Conservation (phyloP, 495 filamentous ascomycete genomes). For the Hypoxylon crocopeplum region DNA sequence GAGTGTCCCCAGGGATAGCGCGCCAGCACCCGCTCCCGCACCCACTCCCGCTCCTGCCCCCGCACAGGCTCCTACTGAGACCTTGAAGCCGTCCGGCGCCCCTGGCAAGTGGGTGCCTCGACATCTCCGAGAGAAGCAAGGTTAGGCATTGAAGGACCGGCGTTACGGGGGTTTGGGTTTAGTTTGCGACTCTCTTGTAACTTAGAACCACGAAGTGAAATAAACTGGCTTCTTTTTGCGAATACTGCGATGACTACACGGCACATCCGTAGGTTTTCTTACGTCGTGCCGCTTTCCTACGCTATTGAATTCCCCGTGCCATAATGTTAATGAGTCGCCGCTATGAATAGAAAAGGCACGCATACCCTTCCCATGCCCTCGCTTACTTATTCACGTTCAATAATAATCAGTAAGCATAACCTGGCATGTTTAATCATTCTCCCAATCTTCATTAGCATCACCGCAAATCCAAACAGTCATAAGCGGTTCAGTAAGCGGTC, state of each 20-base stretch:
- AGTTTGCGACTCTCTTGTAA: slow-evolving; percentile 36
- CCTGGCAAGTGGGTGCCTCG: slow-evolving; percentile 55
- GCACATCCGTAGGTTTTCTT: not conserved
- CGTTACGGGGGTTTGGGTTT: slow-evolving; percentile 42
- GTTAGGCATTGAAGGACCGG: slow-evolving; percentile 41
- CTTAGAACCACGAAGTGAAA: slow-evolving; percentile 39
- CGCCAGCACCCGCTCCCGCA: slow-evolving; percentile 31
- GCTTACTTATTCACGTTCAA: too few relatives aligned
- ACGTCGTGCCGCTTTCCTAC: not conserved
- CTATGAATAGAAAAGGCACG: too few relatives aligned
- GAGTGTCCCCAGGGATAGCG: slow-evolving; percentile 19
- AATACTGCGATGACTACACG: slow-evolving; percentile 3
- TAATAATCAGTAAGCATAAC: too few relatives aligned
- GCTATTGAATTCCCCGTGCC: too few relatives aligned
- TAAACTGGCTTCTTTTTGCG: slow-evolving; percentile 19
- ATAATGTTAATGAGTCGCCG: too few relatives aligned
- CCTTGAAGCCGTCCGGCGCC: slow-evolving; percentile 50
- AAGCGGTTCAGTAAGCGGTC: too few relatives aligned
- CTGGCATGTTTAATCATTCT: too few relatives aligned
- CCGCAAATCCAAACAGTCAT: too few relatives aligned
- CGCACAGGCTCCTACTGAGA: slow-evolving; percentile 36
- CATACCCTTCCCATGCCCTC: too few relatives aligned
- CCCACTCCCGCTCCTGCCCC: slow-evolving; percentile 31
- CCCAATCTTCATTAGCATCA: too few relatives aligned
- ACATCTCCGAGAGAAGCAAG: slow-evolving; percentile 38